Evolutionary conservation across 805 yeast genomes (phyloP), one percentile per base, ranked within the genome.

Genomic region (Saturnispora hagleri): DNA sequence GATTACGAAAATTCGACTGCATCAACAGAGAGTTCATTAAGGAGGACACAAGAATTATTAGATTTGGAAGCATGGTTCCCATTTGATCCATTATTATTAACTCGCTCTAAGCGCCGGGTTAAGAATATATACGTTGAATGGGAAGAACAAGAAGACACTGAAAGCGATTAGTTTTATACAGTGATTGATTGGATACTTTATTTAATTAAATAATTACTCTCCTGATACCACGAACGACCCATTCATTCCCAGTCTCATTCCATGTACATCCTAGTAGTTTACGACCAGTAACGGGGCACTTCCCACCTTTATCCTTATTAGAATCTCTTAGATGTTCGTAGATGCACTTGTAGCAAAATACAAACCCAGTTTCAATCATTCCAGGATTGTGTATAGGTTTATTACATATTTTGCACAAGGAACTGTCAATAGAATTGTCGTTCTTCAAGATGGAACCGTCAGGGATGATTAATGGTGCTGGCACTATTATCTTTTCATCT

Each of bases 1-100:
- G 15, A 13, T 33, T 20, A 34, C 17, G 28, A 18, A 31, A 27
- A 48, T 18, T 13, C 20, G 9, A 20, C 35, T 28, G 52, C 48
- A 18, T 31, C 44, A 15, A 53, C 57, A n/a, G 51, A 46, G 34
- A 51, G 56, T 18, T 51, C 56, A 42, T 38, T 56, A 41, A 63
- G 63, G 50, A 67, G 62, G 54, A 63, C 66, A 61, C 90, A 86
- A 62, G 96, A 89, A 62, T 89, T 87, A 62, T 76, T 86, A 58
- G 95, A 89, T 61, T 73, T 91, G 49, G 97, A 90, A 65, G 89
- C 93, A n/a, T 91, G 89, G 65, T 91, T 91, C 68, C 99, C 99
- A 12, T 91, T 87, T 65, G 98, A 91, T 71, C 99, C 99, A 1
- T 68, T 93, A 55, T 79, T 86, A 48, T 74, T 91, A 56, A 84